These are phyloP conservation scores for Conticribra weissflogii DNA, from an alignment of 108 stramenopile species.

Conservation along the genomic window DNA sequence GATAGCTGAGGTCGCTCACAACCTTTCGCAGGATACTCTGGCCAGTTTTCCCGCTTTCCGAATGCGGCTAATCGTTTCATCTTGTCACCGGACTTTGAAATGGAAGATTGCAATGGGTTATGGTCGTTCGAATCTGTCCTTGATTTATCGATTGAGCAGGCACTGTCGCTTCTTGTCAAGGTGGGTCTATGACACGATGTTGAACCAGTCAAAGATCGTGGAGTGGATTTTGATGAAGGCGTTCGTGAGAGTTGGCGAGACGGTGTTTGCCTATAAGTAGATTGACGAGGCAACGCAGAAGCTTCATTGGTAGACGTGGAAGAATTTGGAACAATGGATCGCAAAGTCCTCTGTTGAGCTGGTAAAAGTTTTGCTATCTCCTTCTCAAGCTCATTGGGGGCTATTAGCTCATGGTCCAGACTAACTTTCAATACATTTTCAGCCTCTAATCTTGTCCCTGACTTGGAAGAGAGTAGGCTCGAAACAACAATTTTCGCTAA, in stretches of 20 bases:
- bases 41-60: constrained; percentile 57
- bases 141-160: not conserved
- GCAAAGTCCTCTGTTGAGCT: constrained; percentile 79
- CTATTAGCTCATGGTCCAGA: constrained; percentile 44
- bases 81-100: constrained; percentile 31
- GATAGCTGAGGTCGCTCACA: constrained; percentile 33
- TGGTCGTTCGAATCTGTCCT: constrained; percentile 9
- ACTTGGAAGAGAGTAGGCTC: constrained; percentile 76
- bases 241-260: not conserved
- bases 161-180: no score
- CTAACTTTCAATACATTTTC: constrained; percentile 57
- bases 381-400: constrained; percentile 47
- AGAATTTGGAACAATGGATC: constrained; percentile 63
- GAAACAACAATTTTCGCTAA: constrained; percentile 64
- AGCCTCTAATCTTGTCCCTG: constrained; percentile 74
- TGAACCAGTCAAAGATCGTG: not conserved
- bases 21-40: constrained; percentile 88
- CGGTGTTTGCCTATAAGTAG: constrained; percentile 17
- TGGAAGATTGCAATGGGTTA: constrained; percentile 33
- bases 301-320: constrained; percentile 24
- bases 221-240: not conserved
- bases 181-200: no score
- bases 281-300: constrained; percentile 22
- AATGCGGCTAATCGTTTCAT: constrained; percentile 23
- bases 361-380: constrained; percentile 65